Conservation (phyloP, 306 rosid genomes). For the Cucurbita argyrosperma region DNA sequence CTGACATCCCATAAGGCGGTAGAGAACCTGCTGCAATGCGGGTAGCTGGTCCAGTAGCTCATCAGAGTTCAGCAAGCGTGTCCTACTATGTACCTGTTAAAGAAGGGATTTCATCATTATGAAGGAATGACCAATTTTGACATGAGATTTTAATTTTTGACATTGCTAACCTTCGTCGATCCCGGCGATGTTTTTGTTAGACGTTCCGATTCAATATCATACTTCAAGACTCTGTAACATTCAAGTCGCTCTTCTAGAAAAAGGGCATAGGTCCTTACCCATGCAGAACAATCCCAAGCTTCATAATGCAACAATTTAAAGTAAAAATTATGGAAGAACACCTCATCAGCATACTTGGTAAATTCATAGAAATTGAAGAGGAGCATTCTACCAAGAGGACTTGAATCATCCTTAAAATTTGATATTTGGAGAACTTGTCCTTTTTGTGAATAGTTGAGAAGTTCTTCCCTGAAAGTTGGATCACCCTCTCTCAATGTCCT, state of each 20-base stretch:
- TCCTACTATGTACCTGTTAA: conserved; percentile 51
- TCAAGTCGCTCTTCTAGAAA: conserved; percentile 80
- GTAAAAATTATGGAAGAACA: neutral
- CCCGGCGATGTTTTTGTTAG: conserved; percentile 34
- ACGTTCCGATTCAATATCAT: conserved; percentile 73
- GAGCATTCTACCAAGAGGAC: conserved; percentile 48
- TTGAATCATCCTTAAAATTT: conserved; percentile 83
- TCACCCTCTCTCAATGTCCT: conserved; percentile 92
- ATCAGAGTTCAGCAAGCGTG: conserved; percentile 27
- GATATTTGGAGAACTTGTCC: conserved; percentile 70
- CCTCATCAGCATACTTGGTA: neutral
- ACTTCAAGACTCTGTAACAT: conserved; percentile 54
- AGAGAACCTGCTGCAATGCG: conserved; percentile 81
- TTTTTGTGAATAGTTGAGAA: conserved; percentile 40
- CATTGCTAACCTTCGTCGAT: conserved; percentile 31
- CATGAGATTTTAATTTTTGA: neutral
- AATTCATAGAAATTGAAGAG: neutral
- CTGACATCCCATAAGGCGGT: conserved; percentile 65
- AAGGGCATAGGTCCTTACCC: conserved; percentile 75
- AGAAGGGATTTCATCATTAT: conserved; percentile 10
- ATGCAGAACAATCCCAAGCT: conserved; percentile 99
- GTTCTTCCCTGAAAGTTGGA: conserved; percentile 73
- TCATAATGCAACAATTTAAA: conserved; percentile 17
- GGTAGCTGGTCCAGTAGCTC: conserved; percentile 74
- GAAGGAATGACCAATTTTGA: neutral